phyloP scores from a whole-genome alignment of 1,284 basidiomycete species.

The Sparassis latifolia region DNA sequence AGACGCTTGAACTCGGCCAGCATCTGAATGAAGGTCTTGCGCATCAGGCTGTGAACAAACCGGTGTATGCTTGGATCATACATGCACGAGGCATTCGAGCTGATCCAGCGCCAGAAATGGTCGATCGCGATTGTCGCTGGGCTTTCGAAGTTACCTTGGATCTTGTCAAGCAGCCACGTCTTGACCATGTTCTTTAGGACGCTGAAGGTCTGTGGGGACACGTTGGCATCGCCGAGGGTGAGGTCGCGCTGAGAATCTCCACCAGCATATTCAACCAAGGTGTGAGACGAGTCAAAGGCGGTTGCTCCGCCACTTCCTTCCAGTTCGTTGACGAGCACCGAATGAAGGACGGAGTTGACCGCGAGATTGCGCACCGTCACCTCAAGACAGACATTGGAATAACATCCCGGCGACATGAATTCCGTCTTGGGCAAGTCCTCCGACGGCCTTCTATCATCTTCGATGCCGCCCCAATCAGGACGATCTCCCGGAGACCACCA shows the following conservation, averaged over 20 bases:
- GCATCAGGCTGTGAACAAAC: slow-evolving; percentile 95
- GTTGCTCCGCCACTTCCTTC: slow-evolving; percentile 91
- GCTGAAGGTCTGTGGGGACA: slow-evolving; percentile 87
- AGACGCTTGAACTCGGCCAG: slow-evolving; percentile 95
- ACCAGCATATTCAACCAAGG: slow-evolving; percentile 84
- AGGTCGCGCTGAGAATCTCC: slow-evolving; percentile 74
- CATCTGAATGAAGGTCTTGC: slow-evolving; percentile 95
- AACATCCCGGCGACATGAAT: slow-evolving; percentile 82
- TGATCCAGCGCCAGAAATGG: slow-evolving; percentile 98
- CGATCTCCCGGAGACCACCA: slow-evolving; percentile 94
- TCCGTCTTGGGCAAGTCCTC: slow-evolving; percentile 86
- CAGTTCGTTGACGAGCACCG: slow-evolving; percentile 91
- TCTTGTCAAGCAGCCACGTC: slow-evolving; percentile 88
- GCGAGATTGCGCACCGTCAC: slow-evolving; percentile 89
- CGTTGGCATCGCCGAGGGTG: slow-evolving; percentile 84
- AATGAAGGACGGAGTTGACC: slow-evolving; percentile 92
- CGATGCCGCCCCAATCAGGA: slow-evolving; percentile 93
- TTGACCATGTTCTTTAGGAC: slow-evolving; percentile 89
- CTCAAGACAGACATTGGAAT: slow-evolving; percentile 91
- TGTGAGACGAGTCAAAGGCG: slow-evolving; percentile 92
- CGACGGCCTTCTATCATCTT: slow-evolving; percentile 75
- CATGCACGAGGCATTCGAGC: slow-evolving; percentile 78
- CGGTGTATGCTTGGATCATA: slow-evolving; percentile 93
- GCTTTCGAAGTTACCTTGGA: slow-evolving; percentile 55
- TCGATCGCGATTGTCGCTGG: slow-evolving; percentile 69